Conservation (phyloP, 768 basidiomycete genomes). For the Russula vinacea region DNA sequence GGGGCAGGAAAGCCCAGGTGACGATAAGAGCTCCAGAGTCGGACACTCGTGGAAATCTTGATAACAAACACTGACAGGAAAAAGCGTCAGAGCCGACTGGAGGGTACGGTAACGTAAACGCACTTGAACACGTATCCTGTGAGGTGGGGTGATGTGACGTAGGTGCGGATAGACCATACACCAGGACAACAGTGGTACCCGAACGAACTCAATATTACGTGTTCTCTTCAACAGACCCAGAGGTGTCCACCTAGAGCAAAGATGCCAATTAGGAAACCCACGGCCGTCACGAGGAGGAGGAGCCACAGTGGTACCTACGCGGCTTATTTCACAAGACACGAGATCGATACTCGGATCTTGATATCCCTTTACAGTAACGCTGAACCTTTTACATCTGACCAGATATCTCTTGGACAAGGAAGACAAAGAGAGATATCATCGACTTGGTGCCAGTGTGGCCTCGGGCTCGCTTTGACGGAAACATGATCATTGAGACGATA, state of each 20-base stretch:
- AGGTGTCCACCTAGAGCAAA: background rate
- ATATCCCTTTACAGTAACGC: background rate
- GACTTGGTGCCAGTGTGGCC: background rate
- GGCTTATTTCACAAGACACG: background rate
- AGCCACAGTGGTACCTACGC: too few relatives aligned
- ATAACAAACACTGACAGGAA: background rate
- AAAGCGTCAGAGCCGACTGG: background rate
- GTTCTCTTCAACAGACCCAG: background rate
- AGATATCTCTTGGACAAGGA: background rate
- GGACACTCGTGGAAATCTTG: background rate
- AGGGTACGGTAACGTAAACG: background rate
- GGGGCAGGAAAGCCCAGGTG: background rate
- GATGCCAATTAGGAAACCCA: background rate
- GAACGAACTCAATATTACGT: slow-evolving; percentile 3
- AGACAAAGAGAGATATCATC: background rate
- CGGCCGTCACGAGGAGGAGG: background rate
- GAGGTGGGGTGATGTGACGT: background rate
- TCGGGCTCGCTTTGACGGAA: background rate
- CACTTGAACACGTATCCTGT: background rate
- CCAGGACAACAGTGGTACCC: background rate
- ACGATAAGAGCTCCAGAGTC: background rate
- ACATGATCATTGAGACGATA: background rate
- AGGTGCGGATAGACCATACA: background rate
- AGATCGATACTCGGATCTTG: background rate
- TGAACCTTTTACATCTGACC: background rate